These are phyloP conservation scores for Daldinia vernicosa DNA, from an alignment of 495 filamentous ascomycete genomes.

Conservation along the genomic window DNA sequence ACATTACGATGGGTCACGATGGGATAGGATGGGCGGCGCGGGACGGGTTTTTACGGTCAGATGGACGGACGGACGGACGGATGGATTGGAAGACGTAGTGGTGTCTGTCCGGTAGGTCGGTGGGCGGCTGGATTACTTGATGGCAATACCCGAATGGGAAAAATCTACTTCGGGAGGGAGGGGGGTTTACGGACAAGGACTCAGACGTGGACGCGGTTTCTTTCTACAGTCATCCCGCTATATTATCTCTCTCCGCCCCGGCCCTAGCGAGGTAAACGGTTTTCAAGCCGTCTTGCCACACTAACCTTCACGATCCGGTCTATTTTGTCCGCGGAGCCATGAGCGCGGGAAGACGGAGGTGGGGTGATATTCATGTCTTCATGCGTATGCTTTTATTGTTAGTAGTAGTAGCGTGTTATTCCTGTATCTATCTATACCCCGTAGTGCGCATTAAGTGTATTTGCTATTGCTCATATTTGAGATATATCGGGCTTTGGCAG, in stretches of 20 bases:
- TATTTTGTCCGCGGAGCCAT: neutral
- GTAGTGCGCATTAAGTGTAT: constrained; percentile 7
- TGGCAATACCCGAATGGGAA: neutral
- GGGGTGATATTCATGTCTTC: constrained; percentile 12
- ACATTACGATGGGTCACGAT: neutral
- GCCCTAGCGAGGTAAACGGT: neutral
- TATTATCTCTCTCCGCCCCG: neutral
- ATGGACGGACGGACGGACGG: neutral
- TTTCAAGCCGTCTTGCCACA: neutral
- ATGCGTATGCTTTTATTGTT: constrained; percentile 16
- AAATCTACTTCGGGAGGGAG: neutral
- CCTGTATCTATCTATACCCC: neutral
- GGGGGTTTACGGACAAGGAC: neutral
- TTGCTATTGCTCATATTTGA: neutral
- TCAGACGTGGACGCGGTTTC: neutral
- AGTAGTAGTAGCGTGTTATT: neutral
- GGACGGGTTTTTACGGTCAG: neutral
- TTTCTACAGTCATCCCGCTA: neutral
- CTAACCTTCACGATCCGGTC: neutral
- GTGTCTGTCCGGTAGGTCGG: neutral
- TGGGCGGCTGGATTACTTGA: neutral
- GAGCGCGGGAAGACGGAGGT: neutral
- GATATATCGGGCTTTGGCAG: neutral
- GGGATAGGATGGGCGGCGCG: neutral
- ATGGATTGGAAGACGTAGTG: neutral